Conservation (phyloP, 768 basidiomycete genomes). For the Boletus insuetus region DNA sequence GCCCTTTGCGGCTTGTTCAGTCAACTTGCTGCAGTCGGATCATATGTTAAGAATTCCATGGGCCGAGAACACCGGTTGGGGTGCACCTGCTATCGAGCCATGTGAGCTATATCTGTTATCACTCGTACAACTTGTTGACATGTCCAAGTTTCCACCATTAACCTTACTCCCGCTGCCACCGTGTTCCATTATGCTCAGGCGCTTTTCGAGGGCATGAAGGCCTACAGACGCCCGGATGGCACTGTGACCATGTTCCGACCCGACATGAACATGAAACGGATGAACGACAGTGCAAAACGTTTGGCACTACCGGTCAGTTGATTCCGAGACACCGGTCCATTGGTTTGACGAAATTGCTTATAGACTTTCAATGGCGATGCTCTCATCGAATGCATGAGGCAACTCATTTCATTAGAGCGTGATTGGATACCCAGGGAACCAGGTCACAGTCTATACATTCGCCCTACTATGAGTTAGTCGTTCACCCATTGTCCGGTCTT, state of each 20-base stretch:
- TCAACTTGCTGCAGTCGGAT: constrained; percentile 58
- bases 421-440: constrained; percentile 89
- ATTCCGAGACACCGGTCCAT: not conserved
- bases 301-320: constrained; percentile 69
- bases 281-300: constrained; percentile 81
- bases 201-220: constrained; percentile 93
- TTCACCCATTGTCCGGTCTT: not conserved
- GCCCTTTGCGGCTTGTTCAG: constrained; percentile 8
- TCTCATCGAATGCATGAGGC: constrained; percentile 77
- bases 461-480: constrained; percentile 64
- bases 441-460: constrained; percentile 90
- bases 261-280: constrained; percentile 96
- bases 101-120: constrained; percentile 47
- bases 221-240: constrained; percentile 73
- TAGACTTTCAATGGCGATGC: constrained; percentile 78
- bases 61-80: constrained; percentile 75
- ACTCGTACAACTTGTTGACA: not conserved
- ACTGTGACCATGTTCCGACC: constrained; percentile 86
- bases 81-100: constrained; percentile 74
- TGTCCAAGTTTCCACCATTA: constrained; percentile 21
- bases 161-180: constrained; percentile 41
- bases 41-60: constrained; percentile 85
- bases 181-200: constrained; percentile 94
- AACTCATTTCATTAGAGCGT: constrained; percentile 78
- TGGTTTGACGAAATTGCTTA: constrained; percentile 3